Conservation (phyloP, 495 filamentous ascomycete genomes). For the Tuber brumale region DNA sequence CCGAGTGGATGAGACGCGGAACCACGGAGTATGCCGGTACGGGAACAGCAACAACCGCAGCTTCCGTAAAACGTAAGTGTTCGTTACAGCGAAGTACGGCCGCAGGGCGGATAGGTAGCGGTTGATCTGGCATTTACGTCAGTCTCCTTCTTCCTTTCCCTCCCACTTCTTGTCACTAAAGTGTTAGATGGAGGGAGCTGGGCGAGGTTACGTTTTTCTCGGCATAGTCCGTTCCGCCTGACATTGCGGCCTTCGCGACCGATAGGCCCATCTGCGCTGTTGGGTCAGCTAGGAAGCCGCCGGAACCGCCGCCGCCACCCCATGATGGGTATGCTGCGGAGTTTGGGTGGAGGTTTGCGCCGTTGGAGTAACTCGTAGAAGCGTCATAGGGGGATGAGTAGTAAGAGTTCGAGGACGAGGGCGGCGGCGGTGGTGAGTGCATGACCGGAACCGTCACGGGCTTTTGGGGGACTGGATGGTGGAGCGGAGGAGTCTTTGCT, state of each 20-base stretch:
- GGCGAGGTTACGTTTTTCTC: conserved; percentile 70
- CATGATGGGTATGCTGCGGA: conserved; percentile 48
- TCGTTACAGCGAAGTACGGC: conserved; percentile 96
- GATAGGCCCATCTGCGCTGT: conserved; percentile 96
- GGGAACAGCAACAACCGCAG: conserved; percentile 88
- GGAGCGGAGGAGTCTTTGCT: conserved; percentile 79
- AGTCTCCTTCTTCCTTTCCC: neutral
- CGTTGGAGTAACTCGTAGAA: conserved; percentile 58
- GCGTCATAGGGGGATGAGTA: conserved; percentile 67
- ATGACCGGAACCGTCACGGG: conserved; percentile 98
- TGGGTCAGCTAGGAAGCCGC: conserved; percentile 88
- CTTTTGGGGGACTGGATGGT: conserved; percentile 97
- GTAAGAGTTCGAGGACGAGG: conserved; percentile 58
- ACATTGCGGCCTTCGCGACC: conserved; percentile 83
- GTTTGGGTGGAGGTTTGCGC: conserved; percentile 39
- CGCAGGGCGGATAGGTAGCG: conserved; percentile 89
- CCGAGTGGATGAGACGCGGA: conserved; percentile 51
- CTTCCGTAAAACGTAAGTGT: conserved; percentile 79
- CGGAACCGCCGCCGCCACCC: conserved; percentile 49
- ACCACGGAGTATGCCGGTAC: conserved; percentile 96
- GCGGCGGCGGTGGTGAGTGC: conserved; percentile 85
- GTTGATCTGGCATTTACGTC: conserved; percentile 57
- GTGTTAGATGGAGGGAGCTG: neutral
- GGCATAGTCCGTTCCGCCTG: conserved; percentile 81
- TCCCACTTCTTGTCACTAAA: neutral